Percentiles rank a stretch among this genome's conserved stretches.
Conservation (phyloP, 495 filamentous ascomycete genomes). For the Daldinia bambusicola region DNA sequence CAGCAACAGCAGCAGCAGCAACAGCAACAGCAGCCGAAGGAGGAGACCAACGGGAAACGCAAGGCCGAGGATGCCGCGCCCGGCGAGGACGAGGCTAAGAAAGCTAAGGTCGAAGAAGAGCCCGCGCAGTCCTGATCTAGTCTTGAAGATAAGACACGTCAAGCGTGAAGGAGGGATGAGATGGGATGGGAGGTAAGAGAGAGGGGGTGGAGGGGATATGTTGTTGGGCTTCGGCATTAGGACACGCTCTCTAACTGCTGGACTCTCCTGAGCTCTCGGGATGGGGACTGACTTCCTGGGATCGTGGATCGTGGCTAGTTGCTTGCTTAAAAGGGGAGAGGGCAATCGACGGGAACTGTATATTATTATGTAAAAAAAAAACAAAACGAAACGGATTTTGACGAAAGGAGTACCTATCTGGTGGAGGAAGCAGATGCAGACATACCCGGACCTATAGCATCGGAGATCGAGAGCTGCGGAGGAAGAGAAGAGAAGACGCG, state of each 20-base stretch:
- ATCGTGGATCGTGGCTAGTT: background rate
- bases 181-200: too few relatives aligned
- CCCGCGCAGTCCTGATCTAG: conserved; percentile 21
- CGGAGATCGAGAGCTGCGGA: background rate
- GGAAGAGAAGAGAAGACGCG: background rate
- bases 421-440: background rate
- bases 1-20: too few relatives aligned
- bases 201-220: background rate
- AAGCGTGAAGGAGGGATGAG: too few relatives aligned
- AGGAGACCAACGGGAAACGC: conserved; percentile 53
- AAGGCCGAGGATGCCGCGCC: conserved; percentile 59
- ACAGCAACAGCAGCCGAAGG: conserved; percentile 30
- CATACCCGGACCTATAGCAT: background rate
- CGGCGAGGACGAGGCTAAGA: conserved; percentile 53
- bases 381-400: background rate
- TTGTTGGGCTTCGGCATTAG: background rate
- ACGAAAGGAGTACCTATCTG: background rate
- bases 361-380: conserved; percentile 11
- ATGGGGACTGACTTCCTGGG: too few relatives aligned
- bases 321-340: too few relatives aligned
- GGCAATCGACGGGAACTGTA: background rate
- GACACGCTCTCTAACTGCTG: background rate
- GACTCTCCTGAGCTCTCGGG: background rate
- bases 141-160: too few relatives aligned
- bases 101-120: conserved; percentile 47